A percentile compares a stretch with the other conserved stretches of the same genome.
Conservation (phyloP, 306 rosid species). For the Citrullus mucosospermus region DNA sequence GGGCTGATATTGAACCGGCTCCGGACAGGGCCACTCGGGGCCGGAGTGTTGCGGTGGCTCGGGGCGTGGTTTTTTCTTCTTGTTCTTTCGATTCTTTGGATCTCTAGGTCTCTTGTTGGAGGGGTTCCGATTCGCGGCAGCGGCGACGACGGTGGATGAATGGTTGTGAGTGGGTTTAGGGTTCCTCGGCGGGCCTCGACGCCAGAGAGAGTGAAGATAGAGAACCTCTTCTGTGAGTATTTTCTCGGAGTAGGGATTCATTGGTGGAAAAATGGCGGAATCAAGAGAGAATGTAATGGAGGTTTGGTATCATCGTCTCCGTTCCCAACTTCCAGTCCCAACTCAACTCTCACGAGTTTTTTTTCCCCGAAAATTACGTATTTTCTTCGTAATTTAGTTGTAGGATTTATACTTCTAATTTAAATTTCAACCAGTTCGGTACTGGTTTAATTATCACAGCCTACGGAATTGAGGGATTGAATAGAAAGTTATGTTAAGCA, state of each 20-base stretch:
- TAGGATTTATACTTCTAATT: no score
- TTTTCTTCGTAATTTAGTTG: no score
- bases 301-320: background rate
- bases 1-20: background rate
- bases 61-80: conserved; percentile 7
- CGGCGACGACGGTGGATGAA: background rate
- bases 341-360: no score
- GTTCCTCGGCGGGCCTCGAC: conserved; percentile 38
- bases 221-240: conserved; percentile 37
- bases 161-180: background rate
- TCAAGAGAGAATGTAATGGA: background rate
- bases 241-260: conserved; percentile 30
- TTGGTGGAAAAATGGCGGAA: background rate
- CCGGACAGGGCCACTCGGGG: conserved; percentile 23
- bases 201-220: conserved; percentile 61
- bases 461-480: no score
- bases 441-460: no score
- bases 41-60: conserved; percentile 14
- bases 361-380: no score
- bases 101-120: background rate
- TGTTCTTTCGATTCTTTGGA: background rate
- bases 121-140: background rate
- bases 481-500: no score
- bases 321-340: no score
- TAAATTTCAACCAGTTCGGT: no score